Evolutionary conservation across 106 monocot species (phyloP), one percentile per base, ranked within the genome.

Genomic region (Dendrobium chrysotoxum): DNA sequence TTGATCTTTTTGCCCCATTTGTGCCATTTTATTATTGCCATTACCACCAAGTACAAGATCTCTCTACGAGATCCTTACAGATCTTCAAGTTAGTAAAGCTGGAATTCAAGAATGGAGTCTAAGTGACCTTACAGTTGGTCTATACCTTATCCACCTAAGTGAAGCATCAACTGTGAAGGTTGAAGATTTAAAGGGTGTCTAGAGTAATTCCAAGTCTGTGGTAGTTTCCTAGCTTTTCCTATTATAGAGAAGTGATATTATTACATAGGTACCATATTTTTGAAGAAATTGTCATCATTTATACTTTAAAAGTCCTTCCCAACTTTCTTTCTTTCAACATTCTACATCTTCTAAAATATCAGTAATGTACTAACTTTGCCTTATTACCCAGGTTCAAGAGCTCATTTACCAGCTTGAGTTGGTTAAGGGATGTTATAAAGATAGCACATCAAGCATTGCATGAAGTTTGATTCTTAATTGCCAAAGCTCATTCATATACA

Each of bases 101-200:
- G 88, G 89, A 40, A 86, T 98, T 68, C 94, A 89, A 78, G 97
- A 98, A 38, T 98, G 97, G 97, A 98, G 94, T 84, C 81, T 98
- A 39, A 87, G 92, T 85, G 94, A 98, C 78, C 82, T 98, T 44
- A 98, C 94, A n/a, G 78, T 98, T 79, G 97, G 92, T 64, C 81
- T 96, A 70, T 98, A 98, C 79, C 88, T 98, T 12, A 88, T 98
- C 74, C 94, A 92, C 81, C 89, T 94, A 30, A 89, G 94, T 75
- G 94, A 92, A 78, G 79, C 94, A 73, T 92, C 92, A 45, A 64
- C 88, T 39, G 42, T 68, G 28, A 87, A 88, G 78, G 82, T 88
- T 81, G 88, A 94, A 13, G 90, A 86, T 61, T 76, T 92, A 77
- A 85, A 89, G 40, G 97, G 97, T 28, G 80, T 87, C 53, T 85